Evolutionary conservation across 1,284 basidiomycete genomes (phyloP).

Genomic region (Irpex lacteus): DNA sequence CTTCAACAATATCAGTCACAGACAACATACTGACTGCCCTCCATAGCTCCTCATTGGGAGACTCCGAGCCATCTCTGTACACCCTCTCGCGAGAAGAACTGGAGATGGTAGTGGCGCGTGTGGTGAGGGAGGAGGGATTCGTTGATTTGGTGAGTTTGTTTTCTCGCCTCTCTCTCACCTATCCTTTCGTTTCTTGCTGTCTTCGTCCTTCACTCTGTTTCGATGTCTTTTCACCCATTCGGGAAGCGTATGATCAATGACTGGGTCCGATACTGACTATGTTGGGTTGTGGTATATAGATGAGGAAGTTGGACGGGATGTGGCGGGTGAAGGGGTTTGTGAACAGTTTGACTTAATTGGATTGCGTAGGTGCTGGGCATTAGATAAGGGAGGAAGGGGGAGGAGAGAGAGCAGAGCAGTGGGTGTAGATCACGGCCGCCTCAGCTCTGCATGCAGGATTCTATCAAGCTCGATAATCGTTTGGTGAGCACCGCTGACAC

Average conservation of each 20-base stretch:
- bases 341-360: conserved; percentile 5
- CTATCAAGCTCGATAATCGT: too few relatives aligned
- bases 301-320: conserved; percentile 20
- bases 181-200: too few relatives aligned
- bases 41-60: conserved; percentile 2
- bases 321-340: conserved; percentile 21
- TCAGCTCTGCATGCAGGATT: too few relatives aligned
- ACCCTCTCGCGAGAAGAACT: conserved; percentile 26
- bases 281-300: conserved; percentile 7
- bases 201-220: too few relatives aligned
- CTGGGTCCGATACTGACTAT: neutral
- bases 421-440: too few relatives aligned
- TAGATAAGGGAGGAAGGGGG: too few relatives aligned
- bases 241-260: neutral
- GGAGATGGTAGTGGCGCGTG: conserved; percentile 29
- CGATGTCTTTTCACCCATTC: too few relatives aligned
- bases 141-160: conserved; percentile 24
- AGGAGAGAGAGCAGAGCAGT: too few relatives aligned
- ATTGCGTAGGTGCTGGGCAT: too few relatives aligned
- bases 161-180: neutral
- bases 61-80: conserved; percentile 19
- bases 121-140: conserved; percentile 34
- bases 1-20: neutral
- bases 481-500: too few relatives aligned
- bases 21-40: conserved; percentile 12